These are phyloP conservation scores for Myxozyma sirexii DNA, from an alignment of 805 yeast species.

Conservation along the genomic window DNA sequence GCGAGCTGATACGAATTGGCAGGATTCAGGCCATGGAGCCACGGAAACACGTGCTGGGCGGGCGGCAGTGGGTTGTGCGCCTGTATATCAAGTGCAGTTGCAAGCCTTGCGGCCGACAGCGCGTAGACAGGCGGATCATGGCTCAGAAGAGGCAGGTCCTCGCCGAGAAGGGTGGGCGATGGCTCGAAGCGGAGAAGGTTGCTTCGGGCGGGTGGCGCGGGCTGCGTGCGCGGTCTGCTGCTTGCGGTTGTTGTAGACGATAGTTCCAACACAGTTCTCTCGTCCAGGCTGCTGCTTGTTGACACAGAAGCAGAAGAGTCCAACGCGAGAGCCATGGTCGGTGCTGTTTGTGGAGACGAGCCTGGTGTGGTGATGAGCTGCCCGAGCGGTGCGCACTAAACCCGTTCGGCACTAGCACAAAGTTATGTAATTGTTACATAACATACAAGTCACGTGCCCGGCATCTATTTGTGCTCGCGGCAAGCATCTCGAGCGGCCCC, in stretches of 20 bases:
- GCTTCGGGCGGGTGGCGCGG: constrained; percentile 3
- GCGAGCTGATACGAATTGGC: constrained; percentile 57
- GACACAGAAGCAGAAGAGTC: background rate
- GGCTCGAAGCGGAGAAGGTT: constrained; percentile 4
- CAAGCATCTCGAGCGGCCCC: background rate
- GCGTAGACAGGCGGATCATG: constrained; percentile 26
- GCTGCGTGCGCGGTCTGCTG: background rate
- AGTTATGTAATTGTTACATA: background rate
- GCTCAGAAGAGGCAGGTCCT: constrained; percentile 4
- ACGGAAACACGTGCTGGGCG: constrained; percentile 75
- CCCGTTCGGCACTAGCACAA: background rate
- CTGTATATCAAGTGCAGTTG: constrained; percentile 37
- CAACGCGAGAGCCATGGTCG: constrained; percentile 8
- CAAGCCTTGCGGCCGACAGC: constrained; percentile 26
- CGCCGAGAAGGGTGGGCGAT: background rate
- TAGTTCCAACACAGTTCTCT: too few species aligned
- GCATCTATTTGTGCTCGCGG: background rate
- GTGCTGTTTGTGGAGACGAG: background rate
- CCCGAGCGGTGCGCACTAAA: background rate
- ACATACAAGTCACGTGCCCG: background rate
- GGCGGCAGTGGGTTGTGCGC: constrained; percentile 55
- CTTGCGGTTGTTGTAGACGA: background rate
- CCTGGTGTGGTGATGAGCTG: constrained; percentile 5
- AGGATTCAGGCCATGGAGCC: constrained; percentile 80
- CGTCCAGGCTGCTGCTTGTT: background rate